Conservation (phyloP, 163 green algal species). For the Trebouxiophyceae sp. region DNA sequence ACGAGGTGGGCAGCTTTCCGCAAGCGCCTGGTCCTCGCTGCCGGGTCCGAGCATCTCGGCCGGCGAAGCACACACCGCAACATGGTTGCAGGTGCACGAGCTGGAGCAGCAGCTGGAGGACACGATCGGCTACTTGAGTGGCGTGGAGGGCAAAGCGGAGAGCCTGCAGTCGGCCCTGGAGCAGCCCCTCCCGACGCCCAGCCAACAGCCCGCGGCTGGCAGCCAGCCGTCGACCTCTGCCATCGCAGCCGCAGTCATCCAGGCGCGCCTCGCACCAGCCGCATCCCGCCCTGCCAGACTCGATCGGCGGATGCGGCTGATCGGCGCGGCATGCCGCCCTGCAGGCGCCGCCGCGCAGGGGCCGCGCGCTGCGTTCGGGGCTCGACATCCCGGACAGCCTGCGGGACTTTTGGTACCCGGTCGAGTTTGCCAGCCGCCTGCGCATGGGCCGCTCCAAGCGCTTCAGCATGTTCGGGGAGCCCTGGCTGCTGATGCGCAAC, state of each 20-base stretch:
- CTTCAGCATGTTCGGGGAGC: conserved; percentile 87
- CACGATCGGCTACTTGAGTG: conserved; percentile 21
- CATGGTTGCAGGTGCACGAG: conserved; percentile 15
- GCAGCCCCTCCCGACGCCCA: not conserved
- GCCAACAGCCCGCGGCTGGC: too few species aligned
- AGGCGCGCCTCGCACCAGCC: too few species aligned
- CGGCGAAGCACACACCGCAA: not conserved
- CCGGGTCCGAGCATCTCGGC: not conserved
- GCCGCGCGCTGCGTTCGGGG: conserved; percentile 41
- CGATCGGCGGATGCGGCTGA: not conserved
- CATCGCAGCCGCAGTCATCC: not conserved
- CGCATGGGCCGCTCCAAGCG: conserved; percentile 56
- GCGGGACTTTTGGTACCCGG: conserved; percentile 86
- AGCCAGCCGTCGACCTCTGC: too few species aligned
- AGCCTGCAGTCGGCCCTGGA: not conserved
- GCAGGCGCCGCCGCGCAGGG: conserved; percentile 2
- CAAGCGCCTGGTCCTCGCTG: not conserved
- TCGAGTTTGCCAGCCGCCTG: conserved; percentile 58
- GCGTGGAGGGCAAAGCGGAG: conserved; percentile 13
- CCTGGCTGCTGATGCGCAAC: conserved; percentile 93
- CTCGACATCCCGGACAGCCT: conserved; percentile 64
- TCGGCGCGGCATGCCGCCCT: not conserved
- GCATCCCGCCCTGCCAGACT: too few species aligned
- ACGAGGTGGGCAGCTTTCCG: conserved; percentile 3
- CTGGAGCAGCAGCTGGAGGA: conserved; percentile 18